Base-by-base conservation (phyloP, 345 rosid genomes). In the Salix purpurea region DNA sequence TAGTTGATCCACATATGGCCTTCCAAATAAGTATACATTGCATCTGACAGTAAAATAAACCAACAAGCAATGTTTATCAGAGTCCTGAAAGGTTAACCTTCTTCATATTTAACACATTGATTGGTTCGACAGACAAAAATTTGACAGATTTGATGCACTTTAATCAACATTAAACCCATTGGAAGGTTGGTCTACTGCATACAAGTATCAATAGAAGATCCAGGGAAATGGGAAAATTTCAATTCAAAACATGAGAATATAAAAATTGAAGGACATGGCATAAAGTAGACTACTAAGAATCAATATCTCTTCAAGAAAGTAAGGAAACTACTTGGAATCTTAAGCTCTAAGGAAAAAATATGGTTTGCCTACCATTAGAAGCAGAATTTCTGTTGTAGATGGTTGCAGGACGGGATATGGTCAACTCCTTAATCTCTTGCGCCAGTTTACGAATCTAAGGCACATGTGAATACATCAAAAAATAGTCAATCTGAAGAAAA, bases 361-460 rank as follows among this genome's bases (percentile, higher is more conserved):
- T 14, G 52, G 75, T 16, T 18, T 26, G 61, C 86, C 61, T 83
- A 90, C 90, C 89, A 48, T 76, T 87, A 61, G 90, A 88, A 65
- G 82, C 71, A 66, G 90, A 85, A 85, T 79, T 80, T 52, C 94
- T 90, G 70, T 92, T 95, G 74, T 80, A 89, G 79, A 95, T 87
- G 76, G 99, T 91, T 77, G 92, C 87, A 2, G 93, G 96, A 82
- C 79, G 80, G 78, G 93, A 83, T 77, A 87, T 21, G 42, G 89
- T 71, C 80, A 95, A 80, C 76, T 95, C 96, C 85, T 91, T 95
- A 77, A 95, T 93, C 91, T 95, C 99, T 76, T 88, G 90, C 46
- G 97, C 94, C 87, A 92, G 82, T 76, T 90, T 89, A 16, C 88
- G 89, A 81, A 95, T 91, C 97, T 95, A 67, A 76, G 67, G 48